These are phyloP conservation scores for Iris pallida DNA, from an alignment of 116 monocot genomes.

Conservation along the genomic window DNA sequence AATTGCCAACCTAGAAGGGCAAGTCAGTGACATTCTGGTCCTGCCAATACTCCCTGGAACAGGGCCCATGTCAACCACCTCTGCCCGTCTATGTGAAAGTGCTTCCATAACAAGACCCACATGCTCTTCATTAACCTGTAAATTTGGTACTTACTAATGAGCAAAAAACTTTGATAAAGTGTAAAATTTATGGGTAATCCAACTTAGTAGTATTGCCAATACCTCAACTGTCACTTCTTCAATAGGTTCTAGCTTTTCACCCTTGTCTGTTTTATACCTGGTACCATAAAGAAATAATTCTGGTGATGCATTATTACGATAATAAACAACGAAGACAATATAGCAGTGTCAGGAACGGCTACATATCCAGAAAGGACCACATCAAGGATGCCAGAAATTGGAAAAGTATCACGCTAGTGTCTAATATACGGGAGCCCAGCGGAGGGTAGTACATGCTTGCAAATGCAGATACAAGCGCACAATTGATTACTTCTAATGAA, in stretches of 20 bases:
- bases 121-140: constrained; percentile 94
- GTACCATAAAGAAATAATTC: background rate
- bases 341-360: background rate
- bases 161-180: too few species aligned
- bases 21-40: constrained; percentile 72
- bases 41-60: constrained; percentile 76
- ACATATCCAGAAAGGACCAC: background rate
- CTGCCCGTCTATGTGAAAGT: constrained; percentile 87
- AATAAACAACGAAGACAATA: background rate
- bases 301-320: background rate
- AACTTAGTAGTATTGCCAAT: constrained; percentile 7
- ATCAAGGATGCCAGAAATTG: background rate
- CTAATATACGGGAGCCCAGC: too few species aligned
- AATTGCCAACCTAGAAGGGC: constrained; percentile 82
- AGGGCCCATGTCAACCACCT: constrained; percentile 97
- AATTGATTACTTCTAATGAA: background rate
- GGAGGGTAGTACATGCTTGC: background rate
- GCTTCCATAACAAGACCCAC: constrained; percentile 99
- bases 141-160: constrained; percentile 13
- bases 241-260: constrained; percentile 79
- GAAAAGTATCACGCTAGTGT: background rate
- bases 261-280: constrained; percentile 90
- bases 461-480: background rate
- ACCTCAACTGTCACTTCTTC: constrained; percentile 99
- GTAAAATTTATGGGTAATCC: background rate